Evolutionary conservation across 1,139 yeast genomes (phyloP), one percentile per base, ranked within the genome.

Genomic region (Taiozyma sp.): DNA sequence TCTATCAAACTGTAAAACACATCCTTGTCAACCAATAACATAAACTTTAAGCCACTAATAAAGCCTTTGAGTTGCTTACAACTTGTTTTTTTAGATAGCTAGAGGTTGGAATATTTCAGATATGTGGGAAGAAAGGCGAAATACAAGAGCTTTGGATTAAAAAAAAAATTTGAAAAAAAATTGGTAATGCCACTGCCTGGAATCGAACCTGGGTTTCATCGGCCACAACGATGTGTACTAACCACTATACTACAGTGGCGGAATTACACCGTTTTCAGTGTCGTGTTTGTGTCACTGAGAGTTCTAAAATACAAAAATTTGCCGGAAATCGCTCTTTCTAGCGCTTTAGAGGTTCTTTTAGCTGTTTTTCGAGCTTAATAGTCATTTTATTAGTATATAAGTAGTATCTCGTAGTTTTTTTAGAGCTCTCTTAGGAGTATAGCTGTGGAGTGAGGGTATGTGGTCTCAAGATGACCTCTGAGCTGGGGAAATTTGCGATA

Each of bases 151-250:
- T 19, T 19, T 2, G 19, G 2, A 19, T 19, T 2, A 19, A 19
- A 19, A 19, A 19, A 39, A 19, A 19, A 19, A 19, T 2, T 19
- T 19, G 19, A 19, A 2, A 19, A 19, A 19, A 52, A 50, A 55
- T 51, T 38, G 52, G 47, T 51, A 54, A 50, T 68, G 71, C 72
- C 71, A 66, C 62, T 60, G 64, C 71, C 72, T 60, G 68, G 71
- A 69, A 68, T 67, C 71, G 71, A 68, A 69, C 72, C 71, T 67
- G 72, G 71, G 72, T 69, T 64, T 69, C 66, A 60, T 65, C 72
- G 67, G 72, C 71, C 74, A 70, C 74, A 71, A 71, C 69, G 74
- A 67, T 62, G 69, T 71, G 74, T 71, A 70, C 73, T 71, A 65
- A 70, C 74, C 74, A 70, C 73, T 70, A 70, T 70, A 70, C 74